Percentiles rank a stretch among this genome's conserved stretches.
Conservation (phyloP, 2,329 filamentous ascomycete genomes). For the Tolypocladium tropicale region DNA sequence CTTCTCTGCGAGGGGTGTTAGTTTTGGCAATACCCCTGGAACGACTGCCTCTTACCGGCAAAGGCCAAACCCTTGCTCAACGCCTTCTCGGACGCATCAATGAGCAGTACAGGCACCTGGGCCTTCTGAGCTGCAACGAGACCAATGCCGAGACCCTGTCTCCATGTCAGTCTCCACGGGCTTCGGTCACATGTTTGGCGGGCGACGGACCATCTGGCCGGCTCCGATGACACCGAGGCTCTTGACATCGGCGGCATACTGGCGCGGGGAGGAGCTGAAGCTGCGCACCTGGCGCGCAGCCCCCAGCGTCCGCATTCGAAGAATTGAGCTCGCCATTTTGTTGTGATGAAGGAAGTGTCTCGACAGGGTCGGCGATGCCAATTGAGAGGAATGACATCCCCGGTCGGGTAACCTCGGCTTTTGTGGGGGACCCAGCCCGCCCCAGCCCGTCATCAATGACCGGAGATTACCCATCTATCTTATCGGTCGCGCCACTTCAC, state of each 20-base stretch:
- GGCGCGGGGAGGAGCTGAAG: conserved; percentile 60
- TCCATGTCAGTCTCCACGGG: conserved; percentile 7
- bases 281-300: conserved; percentile 33
- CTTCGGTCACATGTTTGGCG: conserved; percentile 5
- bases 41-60: conserved; percentile 49
- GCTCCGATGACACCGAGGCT: conserved; percentile 85
- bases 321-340: conserved; percentile 29
- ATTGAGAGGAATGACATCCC: conserved; percentile 6
- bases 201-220: conserved; percentile 74
- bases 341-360: not conserved
- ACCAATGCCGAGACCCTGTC: conserved; percentile 85
- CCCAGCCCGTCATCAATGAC: conserved; percentile 2
- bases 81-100: conserved; percentile 76
- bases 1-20: conserved; percentile 54
- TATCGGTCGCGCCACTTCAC: conserved; percentile 4
- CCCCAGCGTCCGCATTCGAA: conserved; percentile 24
- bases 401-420: conserved; percentile 34
- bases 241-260: conserved; percentile 64
- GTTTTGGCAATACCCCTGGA: not conserved
- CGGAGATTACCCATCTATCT: conserved; percentile 6
- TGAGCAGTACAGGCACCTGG: conserved; percentile 69
- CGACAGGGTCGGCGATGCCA: conserved; percentile 1
- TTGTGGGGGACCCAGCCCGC: conserved; percentile 6
- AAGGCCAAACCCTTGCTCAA: conserved; percentile 86
- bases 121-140: conserved; percentile 84